These are phyloP conservation scores for Murraya paniculata DNA, from an alignment of 345 rosid genomes.

Conservation along the genomic window DNA sequence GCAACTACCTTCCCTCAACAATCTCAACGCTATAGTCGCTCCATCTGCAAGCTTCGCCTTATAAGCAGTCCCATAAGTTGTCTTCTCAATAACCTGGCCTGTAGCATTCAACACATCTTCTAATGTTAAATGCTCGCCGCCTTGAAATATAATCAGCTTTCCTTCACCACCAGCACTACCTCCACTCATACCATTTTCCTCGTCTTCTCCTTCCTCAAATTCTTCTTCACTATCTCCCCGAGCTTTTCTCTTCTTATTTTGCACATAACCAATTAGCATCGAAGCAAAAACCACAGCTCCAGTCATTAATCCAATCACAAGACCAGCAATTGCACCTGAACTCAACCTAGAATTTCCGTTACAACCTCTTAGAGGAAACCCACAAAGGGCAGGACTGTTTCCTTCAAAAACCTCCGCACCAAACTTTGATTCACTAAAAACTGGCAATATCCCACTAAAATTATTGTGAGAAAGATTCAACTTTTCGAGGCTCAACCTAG, in stretches of 20 bases:
- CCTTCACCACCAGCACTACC: slow-evolving; percentile 58
- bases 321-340: slow-evolving; percentile 89
- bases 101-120: slow-evolving; percentile 97
- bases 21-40: slow-evolving; percentile 86
- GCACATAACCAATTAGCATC: slow-evolving; percentile 77
- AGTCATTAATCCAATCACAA: slow-evolving; percentile 89
- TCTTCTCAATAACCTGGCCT: slow-evolving; percentile 96
- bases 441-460: slow-evolving; percentile 76
- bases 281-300: slow-evolving; percentile 88
- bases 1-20: slow-evolving; percentile 94
- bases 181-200: slow-evolving; percentile 36
- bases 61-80: slow-evolving; percentile 87
- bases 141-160: slow-evolving; percentile 86
- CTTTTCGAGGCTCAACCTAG: slow-evolving; percentile 53
- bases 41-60: slow-evolving; percentile 97
- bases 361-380: slow-evolving; percentile 70
- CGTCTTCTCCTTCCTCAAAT: slow-evolving; percentile 68
- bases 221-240: slow-evolving; percentile 71
- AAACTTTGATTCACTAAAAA: slow-evolving; percentile 62
- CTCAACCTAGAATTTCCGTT: slow-evolving; percentile 60
- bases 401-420: slow-evolving; percentile 70
- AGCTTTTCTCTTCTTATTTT: slow-evolving; percentile 72
- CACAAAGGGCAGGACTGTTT: slow-evolving; percentile 81
- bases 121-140: slow-evolving; percentile 88
- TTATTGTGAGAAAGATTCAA: slow-evolving; percentile 87